phyloP scores from a whole-genome alignment of 768 basidiomycete species.

The Tephrocybe sp. region DNA sequence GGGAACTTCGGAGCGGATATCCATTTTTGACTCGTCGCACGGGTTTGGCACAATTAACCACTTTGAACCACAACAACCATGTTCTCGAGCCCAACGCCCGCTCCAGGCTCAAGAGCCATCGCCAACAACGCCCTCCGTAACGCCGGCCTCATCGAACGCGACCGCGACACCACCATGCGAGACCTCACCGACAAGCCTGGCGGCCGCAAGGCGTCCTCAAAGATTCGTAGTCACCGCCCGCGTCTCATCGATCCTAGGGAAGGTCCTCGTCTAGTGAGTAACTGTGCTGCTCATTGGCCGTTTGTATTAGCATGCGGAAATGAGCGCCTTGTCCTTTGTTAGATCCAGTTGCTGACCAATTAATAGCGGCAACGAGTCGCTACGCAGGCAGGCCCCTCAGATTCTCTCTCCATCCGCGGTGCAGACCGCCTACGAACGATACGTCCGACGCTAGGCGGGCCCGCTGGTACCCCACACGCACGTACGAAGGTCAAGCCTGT shows the following conservation, averaged over 20 bases:
- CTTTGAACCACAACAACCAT: slow-evolving; percentile 27
- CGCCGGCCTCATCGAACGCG: slow-evolving; percentile 75
- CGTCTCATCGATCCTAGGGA: slow-evolving; percentile 61
- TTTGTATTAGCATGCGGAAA: background rate
- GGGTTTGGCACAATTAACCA: slow-evolving; percentile 19
- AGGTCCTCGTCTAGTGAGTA: slow-evolving; percentile 69
- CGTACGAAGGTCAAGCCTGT: slow-evolving; percentile 34
- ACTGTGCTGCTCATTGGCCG: slow-evolving; percentile 20
- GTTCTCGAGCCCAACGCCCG: slow-evolving; percentile 60
- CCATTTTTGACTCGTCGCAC: slow-evolving; percentile 32
- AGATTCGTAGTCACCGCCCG: slow-evolving; percentile 57
- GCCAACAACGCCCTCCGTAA: slow-evolving; percentile 61
- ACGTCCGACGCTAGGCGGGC: slow-evolving; percentile 2
- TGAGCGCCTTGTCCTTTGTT: background rate
- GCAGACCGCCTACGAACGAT: slow-evolving; percentile 34
- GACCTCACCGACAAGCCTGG: slow-evolving; percentile 68
- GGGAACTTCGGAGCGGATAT: slow-evolving; percentile 22
- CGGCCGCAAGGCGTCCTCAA: slow-evolving; percentile 67
- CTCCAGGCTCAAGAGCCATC: slow-evolving; percentile 55
- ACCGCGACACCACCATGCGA: slow-evolving; percentile 73
- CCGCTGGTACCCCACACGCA: background rate
- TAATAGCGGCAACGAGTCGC: slow-evolving; percentile 24
- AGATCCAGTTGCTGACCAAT: background rate
- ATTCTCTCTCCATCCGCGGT: slow-evolving; percentile 64
- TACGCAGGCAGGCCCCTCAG: slow-evolving; percentile 40